phyloP scores from a whole-genome alignment of 495 filamentous ascomycete genomes.

The Copromyces sp. region DNA sequence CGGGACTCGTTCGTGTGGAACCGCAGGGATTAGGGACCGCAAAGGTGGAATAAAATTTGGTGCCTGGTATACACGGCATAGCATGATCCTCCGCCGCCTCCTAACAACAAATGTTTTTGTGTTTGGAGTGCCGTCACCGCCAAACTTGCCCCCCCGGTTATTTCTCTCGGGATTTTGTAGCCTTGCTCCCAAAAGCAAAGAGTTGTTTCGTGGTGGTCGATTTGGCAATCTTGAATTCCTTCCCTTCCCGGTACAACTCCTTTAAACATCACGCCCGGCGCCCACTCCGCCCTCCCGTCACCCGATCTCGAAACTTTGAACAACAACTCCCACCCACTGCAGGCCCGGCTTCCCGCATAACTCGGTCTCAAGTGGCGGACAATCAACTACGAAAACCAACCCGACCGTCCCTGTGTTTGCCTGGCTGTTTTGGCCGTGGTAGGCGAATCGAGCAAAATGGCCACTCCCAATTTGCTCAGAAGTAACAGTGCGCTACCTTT shows the following conservation, averaged over 20 bases:
- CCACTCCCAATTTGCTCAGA: neutral
- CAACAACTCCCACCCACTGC: neutral
- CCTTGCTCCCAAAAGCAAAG: neutral
- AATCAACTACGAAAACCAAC: neutral
- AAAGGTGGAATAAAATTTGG: neutral
- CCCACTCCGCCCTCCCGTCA: neutral
- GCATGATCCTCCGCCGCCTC: neutral
- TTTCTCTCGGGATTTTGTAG: neutral
- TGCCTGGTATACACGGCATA: neutral
- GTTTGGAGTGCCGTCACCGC: neutral
- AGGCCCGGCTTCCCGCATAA: neutral
- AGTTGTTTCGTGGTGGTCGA: neutral
- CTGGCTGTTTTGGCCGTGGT: neutral
- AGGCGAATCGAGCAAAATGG: neutral
- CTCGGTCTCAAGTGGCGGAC: neutral
- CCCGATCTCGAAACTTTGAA: neutral
- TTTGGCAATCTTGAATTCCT: neutral
- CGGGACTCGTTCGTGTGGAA: neutral
- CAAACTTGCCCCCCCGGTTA: neutral
- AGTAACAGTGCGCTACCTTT: constrained; percentile 1
- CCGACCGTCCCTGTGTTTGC: neutral
- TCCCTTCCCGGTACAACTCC: neutral
- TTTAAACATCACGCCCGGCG: neutral
- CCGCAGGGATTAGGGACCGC: neutral
- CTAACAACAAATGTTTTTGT: neutral